phyloP scores from a whole-genome alignment of 352 stramenopile species.

The Phytophthora niederhauseri region DNA sequence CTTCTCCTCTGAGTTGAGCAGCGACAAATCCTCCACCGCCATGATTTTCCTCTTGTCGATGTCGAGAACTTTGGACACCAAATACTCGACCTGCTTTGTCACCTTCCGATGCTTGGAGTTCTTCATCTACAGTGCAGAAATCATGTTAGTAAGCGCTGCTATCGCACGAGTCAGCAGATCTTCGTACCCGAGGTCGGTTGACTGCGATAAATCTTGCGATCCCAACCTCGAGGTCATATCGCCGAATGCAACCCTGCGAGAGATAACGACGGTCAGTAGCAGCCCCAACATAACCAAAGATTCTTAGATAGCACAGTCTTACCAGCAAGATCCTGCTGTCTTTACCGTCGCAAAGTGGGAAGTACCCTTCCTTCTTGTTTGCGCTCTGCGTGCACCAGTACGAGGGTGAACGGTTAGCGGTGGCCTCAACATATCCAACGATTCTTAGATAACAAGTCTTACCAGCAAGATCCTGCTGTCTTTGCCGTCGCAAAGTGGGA shows the following conservation, averaged over 20 bases:
- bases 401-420: no score
- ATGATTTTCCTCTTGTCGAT: slow-evolving; percentile 73
- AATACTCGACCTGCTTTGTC: slow-evolving; percentile 66
- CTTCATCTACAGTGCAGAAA: slow-evolving; percentile 42
- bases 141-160: neutral
- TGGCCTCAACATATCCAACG: neutral
- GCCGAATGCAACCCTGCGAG: slow-evolving; percentile 65
- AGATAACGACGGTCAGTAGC: slow-evolving; percentile 1
- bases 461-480: slow-evolving; percentile 63
- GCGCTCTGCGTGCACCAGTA: slow-evolving; percentile 43
- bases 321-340: slow-evolving; percentile 63
- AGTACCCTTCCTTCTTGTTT: slow-evolving; percentile 76
- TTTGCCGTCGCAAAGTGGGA: slow-evolving; percentile 69
- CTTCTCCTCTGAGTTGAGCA: slow-evolving; percentile 75
- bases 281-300: neutral
- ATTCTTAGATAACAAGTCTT: neutral
- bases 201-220: slow-evolving; percentile 78
- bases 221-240: slow-evolving; percentile 75
- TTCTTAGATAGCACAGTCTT: neutral
- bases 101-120: slow-evolving; percentile 52
- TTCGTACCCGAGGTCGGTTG: slow-evolving; percentile 58
- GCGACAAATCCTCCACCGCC: slow-evolving; percentile 68
- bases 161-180: neutral
- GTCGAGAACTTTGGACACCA: slow-evolving; percentile 69
- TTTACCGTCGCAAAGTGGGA: slow-evolving; percentile 69